Conservation (phyloP, 1,139 yeast genomes). For the Hemisphaericaspora xylofermentans region DNA sequence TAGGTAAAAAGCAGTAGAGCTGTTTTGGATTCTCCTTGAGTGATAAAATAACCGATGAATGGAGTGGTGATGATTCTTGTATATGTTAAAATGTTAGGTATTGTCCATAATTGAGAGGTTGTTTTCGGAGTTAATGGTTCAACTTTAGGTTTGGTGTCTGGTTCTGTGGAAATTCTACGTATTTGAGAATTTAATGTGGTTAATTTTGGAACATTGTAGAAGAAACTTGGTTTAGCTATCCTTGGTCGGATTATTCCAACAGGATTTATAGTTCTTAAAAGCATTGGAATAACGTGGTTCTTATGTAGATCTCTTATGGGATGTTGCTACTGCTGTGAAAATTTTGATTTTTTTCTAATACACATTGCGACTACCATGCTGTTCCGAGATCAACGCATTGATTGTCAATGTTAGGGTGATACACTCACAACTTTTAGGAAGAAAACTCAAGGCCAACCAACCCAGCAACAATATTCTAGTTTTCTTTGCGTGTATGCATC, state of each 20-base stretch:
- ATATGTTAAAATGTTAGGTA: constrained; percentile 83
- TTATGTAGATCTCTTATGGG: no score
- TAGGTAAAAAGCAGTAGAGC: constrained; percentile 77
- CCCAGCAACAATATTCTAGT: no score
- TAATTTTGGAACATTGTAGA: constrained; percentile 2
- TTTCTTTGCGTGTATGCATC: no score
- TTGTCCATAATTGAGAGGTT: constrained; percentile 34
- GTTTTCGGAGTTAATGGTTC: not conserved
- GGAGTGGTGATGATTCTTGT: constrained; percentile 82
- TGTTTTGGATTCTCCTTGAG: constrained; percentile 55
- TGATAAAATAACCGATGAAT: constrained; percentile 72
- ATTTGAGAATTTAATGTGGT: constrained; percentile 4
- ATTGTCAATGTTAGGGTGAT: no score
- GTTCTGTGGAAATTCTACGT: constrained; percentile 3
- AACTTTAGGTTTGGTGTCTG: not conserved
- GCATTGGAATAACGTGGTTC: no score
- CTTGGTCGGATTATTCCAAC: constrained; percentile 3
- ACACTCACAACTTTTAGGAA: no score
- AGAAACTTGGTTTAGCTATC: not conserved
- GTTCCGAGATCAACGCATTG: no score
- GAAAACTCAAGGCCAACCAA: no score
- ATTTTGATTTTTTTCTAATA: not conserved
- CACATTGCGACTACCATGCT: no score
- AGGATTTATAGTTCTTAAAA: constrained; percentile 1
- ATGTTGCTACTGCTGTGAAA: not conserved